Evolutionary conservation across 1,284 basidiomycete genomes (phyloP).

Genomic region (Rhodotorula sp.): DNA sequence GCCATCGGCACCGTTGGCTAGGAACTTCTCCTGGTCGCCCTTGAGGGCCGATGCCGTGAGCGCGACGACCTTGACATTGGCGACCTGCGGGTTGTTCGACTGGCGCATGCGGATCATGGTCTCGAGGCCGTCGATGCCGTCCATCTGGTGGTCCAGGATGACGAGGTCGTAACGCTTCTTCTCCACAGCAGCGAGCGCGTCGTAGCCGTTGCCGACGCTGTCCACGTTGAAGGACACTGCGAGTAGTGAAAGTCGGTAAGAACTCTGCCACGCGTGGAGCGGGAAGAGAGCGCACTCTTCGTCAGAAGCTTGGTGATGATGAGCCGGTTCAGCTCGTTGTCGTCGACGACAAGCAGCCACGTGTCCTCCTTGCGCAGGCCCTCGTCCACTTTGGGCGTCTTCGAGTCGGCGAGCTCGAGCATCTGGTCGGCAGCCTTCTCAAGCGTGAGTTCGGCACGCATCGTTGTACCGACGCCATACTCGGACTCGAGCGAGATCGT

Average conservation of each 20-base stretch:
- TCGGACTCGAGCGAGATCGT: conserved; percentile 33
- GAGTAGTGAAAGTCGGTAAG: no score
- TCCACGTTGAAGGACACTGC: conserved; percentile 24
- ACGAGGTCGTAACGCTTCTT: conserved; percentile 33
- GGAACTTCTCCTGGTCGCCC: conserved; percentile 41
- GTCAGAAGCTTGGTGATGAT: conserved; percentile 33
- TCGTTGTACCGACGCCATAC: conserved; percentile 38
- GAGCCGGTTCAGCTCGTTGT: conserved; percentile 41
- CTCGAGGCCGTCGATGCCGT: conserved; percentile 42
- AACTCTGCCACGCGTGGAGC: background rate
- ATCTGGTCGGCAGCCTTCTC: conserved; percentile 7
- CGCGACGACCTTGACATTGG: conserved; percentile 39
- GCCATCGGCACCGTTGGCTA: conserved; percentile 39
- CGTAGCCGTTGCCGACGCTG: conserved; percentile 16
- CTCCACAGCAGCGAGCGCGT: conserved; percentile 26
- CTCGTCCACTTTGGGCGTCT: conserved; percentile 16
- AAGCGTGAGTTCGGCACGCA: conserved; percentile 18
- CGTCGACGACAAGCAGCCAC: conserved; percentile 40
- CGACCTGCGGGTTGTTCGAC: conserved; percentile 8
- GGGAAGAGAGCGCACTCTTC: conserved; percentile 14
- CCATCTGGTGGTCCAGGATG: conserved; percentile 42
- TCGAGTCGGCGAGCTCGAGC: conserved; percentile 1
- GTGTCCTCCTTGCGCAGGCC: conserved; percentile 6
- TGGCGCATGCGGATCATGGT: conserved; percentile 39
- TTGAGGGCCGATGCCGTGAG: conserved; percentile 43